Conservation (phyloP, 305 asterid genomes). For the Fraxinus ornus region DNA sequence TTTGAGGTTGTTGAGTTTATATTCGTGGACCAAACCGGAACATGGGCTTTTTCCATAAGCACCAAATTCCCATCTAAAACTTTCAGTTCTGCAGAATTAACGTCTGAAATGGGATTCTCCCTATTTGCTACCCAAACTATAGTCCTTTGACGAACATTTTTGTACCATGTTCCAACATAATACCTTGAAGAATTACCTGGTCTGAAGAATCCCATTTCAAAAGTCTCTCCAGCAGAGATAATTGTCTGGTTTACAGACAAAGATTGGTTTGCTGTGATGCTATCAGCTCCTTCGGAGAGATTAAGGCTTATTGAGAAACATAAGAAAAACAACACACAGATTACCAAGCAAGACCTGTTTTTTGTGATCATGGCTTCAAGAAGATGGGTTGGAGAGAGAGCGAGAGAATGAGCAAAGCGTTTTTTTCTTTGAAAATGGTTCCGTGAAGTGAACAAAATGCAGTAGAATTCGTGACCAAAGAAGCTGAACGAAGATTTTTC, state of each 20-base stretch:
- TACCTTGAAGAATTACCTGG: constrained; percentile 34
- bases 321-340: constrained; percentile 11
- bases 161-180: constrained; percentile 46
- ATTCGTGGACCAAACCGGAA: constrained; percentile 52
- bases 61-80: constrained; percentile 40
- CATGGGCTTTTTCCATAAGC: constrained; percentile 33
- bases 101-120: constrained; percentile 32
- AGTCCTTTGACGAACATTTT: constrained; percentile 19
- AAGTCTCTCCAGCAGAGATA: constrained; percentile 31
- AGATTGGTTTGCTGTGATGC: constrained; percentile 33
- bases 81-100: constrained; percentile 27
- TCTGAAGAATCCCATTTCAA: constrained; percentile 43
- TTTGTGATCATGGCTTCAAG: constrained; percentile 27
- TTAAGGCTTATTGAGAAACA: constrained; percentile 12
- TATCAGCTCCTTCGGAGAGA: constrained; percentile 29
- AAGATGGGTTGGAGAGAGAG: background rate
- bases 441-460: background rate
- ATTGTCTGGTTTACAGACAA: constrained; percentile 42
- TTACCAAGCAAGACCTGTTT: background rate
- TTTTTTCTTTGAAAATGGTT: background rate
- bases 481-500: background rate
- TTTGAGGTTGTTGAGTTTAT: constrained; percentile 26
- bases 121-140: constrained; percentile 53
- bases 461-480: background rate
- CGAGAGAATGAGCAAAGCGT: background rate